These are phyloP conservation scores for Saccharomyces hybrid DNA, from an alignment of 1,139 yeast genomes.

Conservation along the genomic window DNA sequence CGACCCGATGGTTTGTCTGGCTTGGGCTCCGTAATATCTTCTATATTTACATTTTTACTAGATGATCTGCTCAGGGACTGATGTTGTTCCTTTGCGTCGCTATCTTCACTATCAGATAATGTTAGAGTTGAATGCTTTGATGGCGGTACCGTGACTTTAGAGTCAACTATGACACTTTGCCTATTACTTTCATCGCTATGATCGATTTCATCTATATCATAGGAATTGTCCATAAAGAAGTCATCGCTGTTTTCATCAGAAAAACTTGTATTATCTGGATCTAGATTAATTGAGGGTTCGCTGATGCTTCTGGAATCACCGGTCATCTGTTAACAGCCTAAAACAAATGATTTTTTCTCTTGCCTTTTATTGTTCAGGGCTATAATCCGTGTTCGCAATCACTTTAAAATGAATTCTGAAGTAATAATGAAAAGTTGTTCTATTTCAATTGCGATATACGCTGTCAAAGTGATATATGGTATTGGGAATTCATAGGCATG, in stretches of 20 bases:
- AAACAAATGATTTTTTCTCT: not conserved
- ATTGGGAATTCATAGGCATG: not conserved
- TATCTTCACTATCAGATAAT: not conserved
- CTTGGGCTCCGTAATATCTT: not conserved
- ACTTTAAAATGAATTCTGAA: not conserved
- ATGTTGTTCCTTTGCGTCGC: not conserved
- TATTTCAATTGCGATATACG: not conserved
- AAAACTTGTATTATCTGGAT: not conserved
- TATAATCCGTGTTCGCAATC: not conserved
- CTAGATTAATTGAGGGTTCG: not conserved
- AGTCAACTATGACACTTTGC: not conserved
- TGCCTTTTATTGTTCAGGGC: not conserved
- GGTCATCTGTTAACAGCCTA: not conserved
- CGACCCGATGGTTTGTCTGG: not conserved
- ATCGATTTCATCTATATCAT: constrained; percentile 7
- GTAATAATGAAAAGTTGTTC: not conserved
- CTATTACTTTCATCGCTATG: not conserved
- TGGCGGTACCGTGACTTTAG: not conserved
- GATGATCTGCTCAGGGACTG: not conserved
- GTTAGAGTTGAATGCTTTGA: not conserved
- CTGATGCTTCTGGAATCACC: not conserved
- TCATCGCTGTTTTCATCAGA: constrained; percentile 1
- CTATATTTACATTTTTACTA: not conserved
- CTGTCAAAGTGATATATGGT: not conserved
- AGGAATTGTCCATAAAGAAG: constrained; percentile 4